Base-by-base conservation (phyloP, 2,329 filamentous ascomycete species). In the Ceratocystis papillata region DNA sequence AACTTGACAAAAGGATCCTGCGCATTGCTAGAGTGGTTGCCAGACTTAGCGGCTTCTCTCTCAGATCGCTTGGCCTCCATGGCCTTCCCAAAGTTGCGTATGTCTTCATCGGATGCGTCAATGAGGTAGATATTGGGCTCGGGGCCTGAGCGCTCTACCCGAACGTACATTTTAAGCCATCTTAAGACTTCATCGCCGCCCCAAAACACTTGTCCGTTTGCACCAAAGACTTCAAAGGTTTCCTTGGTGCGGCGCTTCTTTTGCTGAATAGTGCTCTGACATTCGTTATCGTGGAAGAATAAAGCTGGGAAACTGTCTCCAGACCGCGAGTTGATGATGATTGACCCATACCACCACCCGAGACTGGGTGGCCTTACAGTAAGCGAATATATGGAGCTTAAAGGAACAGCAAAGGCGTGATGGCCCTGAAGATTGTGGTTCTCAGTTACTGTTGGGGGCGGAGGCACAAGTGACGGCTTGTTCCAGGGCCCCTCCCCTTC, bases 241-340 rank as follows among this genome's bases (percentile, higher is more conserved):
- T 96, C 90, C 69, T 83, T 83, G 0, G 90, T 85, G 64, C 89
- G 79, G 76, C 87, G 90, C 80, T 94, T 96, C 77, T 95, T 90
- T 76, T 97, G 93, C 66, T 95, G 77, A 25, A 97, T 96, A 0
- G 94, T 99, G 64, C 89, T 95, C 76, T 96, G 89, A 72, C 94
- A 99, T 77, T 99, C 94, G 69, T 86, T 91, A 73, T 99, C 94
- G 74, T 99, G 94, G 77, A 99, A 99, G 77, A 99, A 99, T 1
- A 99, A 79, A 0, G 94, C 91, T 0, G 94, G 94, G 70, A 97
- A 96, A 73, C 89, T 94, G 73, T 97, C 92, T 2, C 95, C 95
- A 0, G 88, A 86, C 12, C 89, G 81, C 0, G 89, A 90, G 74
- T 99, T 99, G 77, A 99, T 90, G 67, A 99, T 87, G 33, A 99